Evolutionary conservation across 768 basidiomycete species (phyloP), one percentile per base, ranked within the genome.

Genomic region (Lyophyllum atratum): DNA sequence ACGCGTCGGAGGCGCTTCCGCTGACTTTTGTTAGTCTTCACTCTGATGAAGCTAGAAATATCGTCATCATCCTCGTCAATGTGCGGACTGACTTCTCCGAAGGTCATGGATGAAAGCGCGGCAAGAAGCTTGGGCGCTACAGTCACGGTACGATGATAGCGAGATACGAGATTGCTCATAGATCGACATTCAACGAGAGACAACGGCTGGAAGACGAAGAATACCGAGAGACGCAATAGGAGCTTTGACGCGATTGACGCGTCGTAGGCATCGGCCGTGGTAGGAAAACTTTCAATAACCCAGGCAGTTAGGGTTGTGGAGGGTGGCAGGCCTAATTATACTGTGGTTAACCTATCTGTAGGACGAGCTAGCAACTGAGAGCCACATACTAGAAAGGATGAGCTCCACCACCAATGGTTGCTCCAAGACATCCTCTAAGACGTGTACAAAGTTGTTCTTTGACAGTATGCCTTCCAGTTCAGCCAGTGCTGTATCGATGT

Each of bases 211-310:
- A 55, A 57, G 12, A 47, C 2, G 29, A 57, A 61, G 44, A 61
- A 61, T 0, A 14, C 9, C 24, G 56, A 58, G 19, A 61, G 56
- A 24, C 52, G 52, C 25, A 2, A 12, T 12, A 58, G 48, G 37
- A 61, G 49, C 21, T 54, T 61, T n/a, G 59, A 54, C 37, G 29
- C 59, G 12, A 61, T 25, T 17, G 59, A 61, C 34, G 19, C 29
- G n/a, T 51, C 28, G 19, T 57, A 55, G 22, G 37, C 43, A 25
- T 9, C 28, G 24, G 39, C 6, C 14, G 62, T 62, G 0, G 48
- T 54, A 1, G 76, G 78, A 50, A 75, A 79, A 15, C 57, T 51
- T 15, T 67, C 58, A 17, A 77, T 17, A 26, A 80, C 71, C 65
- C 63, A 71, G 34, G 31, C 19, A 39, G 61, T 55, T 22, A 75